A percentile compares a stretch with the other conserved stretches of the same genome.
These are phyloP conservation scores for Aspergillus leporis DNA, from an alignment of 495 filamentous ascomycete genomes.

Conservation along the genomic window DNA sequence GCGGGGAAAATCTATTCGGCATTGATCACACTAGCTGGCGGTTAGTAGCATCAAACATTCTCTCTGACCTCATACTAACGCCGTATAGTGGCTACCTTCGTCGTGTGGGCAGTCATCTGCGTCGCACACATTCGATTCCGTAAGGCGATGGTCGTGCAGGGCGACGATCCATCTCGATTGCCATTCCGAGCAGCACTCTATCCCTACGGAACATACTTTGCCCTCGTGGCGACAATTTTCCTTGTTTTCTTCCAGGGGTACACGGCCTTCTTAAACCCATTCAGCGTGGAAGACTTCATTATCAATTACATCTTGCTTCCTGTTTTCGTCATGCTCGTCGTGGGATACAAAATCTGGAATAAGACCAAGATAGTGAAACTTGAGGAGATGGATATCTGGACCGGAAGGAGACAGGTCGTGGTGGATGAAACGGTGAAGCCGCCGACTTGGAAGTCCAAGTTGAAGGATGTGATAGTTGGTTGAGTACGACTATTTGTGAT, in stretches of 20 bases:
- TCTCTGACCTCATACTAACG: constrained; percentile 29
- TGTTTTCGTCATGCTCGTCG: constrained; percentile 60
- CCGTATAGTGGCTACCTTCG: constrained; percentile 58
- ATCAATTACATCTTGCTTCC: constrained; percentile 68
- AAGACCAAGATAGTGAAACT: constrained; percentile 54
- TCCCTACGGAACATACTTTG: constrained; percentile 63
- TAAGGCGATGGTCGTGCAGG: constrained; percentile 55
- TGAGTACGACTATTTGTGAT: constrained; percentile 2
- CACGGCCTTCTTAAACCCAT: constrained; percentile 55
- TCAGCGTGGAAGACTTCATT: constrained; percentile 59
- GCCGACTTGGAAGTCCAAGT: constrained; percentile 18
- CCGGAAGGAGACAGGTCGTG: constrained; percentile 48
- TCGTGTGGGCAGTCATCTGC: constrained; percentile 67
- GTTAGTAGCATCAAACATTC: constrained; percentile 43
- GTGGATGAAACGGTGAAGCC: constrained; percentile 15
- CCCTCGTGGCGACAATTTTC: constrained; percentile 60
- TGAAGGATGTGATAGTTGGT: constrained; percentile 29
- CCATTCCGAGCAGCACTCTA: constrained; percentile 61
- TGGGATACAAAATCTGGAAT: constrained; percentile 58
- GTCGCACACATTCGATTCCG: constrained; percentile 71
- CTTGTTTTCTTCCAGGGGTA: constrained; percentile 67
- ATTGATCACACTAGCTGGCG: constrained; percentile 47
- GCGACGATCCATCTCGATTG: constrained; percentile 49
- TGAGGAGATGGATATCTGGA: constrained; percentile 61
- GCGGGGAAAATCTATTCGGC: constrained; percentile 54